A percentile compares a stretch with the other conserved stretches of the same genome.
phyloP scores from a whole-genome alignment of 805 yeast species.

The Lachancea fermentati region DNA sequence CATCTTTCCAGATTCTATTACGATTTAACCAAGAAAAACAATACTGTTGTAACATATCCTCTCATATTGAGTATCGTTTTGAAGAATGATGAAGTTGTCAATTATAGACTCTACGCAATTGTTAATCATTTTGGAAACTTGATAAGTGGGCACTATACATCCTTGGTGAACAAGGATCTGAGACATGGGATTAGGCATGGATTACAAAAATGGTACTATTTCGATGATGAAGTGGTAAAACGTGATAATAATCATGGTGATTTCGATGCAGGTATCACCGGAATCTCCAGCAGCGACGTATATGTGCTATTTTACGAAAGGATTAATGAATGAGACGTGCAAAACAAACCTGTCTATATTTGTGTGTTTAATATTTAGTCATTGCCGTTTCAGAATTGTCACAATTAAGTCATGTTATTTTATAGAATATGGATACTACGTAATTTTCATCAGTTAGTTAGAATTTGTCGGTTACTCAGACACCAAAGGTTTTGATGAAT shows the following conservation, averaged over 20 bases:
- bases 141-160: constrained; percentile 72
- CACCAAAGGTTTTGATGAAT: constrained; percentile 61
- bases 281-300: constrained; percentile 50
- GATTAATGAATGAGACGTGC: constrained; percentile 13
- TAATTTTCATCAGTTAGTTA: background rate
- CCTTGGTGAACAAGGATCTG: constrained; percentile 48
- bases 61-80: constrained; percentile 44
- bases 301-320: constrained; percentile 64
- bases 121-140: constrained; percentile 68
- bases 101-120: constrained; percentile 54
- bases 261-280: constrained; percentile 33
- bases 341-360: background rate
- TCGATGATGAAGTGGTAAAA: constrained; percentile 64
- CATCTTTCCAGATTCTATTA: constrained; percentile 76
- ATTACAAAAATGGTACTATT: constrained; percentile 59
- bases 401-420: background rate
- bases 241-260: constrained; percentile 43
- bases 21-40: constrained; percentile 48
- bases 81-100: constrained; percentile 30
- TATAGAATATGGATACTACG: background rate
- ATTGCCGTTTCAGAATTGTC: too few relatives aligned
- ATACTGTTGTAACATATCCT: constrained; percentile 51
- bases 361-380: too few relatives aligned
- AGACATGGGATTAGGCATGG: constrained; percentile 31
- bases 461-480: constrained; percentile 12